Percentiles rank a stretch among this genome's conserved stretches.
These are phyloP conservation scores for Colletotrichum noveboracense DNA, from an alignment of 2,329 filamentous ascomycete species.

Conservation along the genomic window DNA sequence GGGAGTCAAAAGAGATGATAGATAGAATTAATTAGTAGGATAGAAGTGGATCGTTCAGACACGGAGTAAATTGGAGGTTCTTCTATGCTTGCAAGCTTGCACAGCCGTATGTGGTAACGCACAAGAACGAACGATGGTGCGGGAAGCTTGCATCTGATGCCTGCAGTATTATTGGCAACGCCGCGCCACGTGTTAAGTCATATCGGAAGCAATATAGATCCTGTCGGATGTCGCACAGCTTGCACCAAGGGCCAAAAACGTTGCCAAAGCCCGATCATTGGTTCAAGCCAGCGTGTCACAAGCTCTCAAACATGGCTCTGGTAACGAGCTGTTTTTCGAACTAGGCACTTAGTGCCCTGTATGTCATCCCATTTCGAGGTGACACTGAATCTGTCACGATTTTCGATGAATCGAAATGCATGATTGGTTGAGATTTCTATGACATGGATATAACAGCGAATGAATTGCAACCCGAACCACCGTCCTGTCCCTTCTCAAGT, in stretches of 20 bases:
- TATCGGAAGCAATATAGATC: background rate
- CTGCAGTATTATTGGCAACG: background rate
- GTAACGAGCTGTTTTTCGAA: background rate
- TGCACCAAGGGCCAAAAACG: background rate
- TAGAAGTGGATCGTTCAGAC: background rate
- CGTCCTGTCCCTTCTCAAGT: background rate
- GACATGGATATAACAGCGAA: background rate
- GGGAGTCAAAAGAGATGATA: background rate
- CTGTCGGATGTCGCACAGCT: background rate
- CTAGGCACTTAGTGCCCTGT: background rate
- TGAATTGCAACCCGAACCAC: background rate
- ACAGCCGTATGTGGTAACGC: background rate
- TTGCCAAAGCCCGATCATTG: background rate
- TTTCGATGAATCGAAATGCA: background rate
- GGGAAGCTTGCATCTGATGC: background rate
- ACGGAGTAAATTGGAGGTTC: background rate
- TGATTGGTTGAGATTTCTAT: background rate
- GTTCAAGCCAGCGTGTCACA: background rate
- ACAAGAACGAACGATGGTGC: background rate
- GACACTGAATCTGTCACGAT: background rate
- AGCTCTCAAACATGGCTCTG: background rate
- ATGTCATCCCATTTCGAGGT: background rate
- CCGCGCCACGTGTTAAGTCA: background rate
- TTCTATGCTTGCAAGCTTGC: background rate
- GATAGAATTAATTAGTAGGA: background rate